A percentile compares a stretch with the other conserved stretches of the same genome.
Conservation (phyloP, 2,329 filamentous ascomycete species). For the Dactylellina leptospora region DNA sequence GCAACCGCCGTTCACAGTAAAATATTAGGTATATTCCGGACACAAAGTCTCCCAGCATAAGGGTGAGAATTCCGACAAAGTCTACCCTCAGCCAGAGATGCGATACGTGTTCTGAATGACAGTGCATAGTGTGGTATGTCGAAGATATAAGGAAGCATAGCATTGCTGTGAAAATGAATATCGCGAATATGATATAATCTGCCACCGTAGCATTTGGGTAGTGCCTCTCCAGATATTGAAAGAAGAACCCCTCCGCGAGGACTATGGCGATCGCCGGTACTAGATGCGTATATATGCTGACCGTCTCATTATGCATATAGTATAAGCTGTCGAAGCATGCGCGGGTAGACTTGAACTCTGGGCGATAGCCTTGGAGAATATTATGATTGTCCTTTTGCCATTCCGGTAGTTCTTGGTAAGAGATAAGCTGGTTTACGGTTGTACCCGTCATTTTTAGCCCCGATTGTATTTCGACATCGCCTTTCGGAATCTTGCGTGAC, state of each 20-base stretch:
- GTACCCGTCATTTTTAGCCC: no score
- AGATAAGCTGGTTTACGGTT: conserved; percentile 56
- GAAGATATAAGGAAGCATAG: conserved; percentile 61
- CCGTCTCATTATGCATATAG: conserved; percentile 63
- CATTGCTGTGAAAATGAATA: conserved; percentile 60
- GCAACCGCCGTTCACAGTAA: conserved; percentile 60
- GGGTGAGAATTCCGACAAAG: conserved; percentile 60
- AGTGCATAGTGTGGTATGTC: conserved; percentile 61
- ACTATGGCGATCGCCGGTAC: conserved; percentile 61
- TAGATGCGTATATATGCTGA: conserved; percentile 64
- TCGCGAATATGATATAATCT: conserved; percentile 61
- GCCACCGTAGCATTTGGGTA: conserved; percentile 59
- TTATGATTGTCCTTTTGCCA: conserved; percentile 63
- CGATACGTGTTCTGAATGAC: conserved; percentile 60
- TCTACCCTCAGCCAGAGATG: conserved; percentile 61
- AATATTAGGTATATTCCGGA: conserved; percentile 60
- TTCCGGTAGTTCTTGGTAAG: conserved; percentile 60
- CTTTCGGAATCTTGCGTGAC: no score
- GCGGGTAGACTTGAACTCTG: conserved; percentile 60
- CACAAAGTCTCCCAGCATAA: conserved; percentile 61
- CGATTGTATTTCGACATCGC: no score
- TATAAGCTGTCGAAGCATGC: conserved; percentile 61
- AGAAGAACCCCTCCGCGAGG: conserved; percentile 58
- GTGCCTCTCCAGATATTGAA: conserved; percentile 54
- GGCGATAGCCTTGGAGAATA: conserved; percentile 63